Evolutionary conservation across 192 early-diverging fungal species (phyloP).

Genomic region (Entomortierella beljakovae): DNA sequence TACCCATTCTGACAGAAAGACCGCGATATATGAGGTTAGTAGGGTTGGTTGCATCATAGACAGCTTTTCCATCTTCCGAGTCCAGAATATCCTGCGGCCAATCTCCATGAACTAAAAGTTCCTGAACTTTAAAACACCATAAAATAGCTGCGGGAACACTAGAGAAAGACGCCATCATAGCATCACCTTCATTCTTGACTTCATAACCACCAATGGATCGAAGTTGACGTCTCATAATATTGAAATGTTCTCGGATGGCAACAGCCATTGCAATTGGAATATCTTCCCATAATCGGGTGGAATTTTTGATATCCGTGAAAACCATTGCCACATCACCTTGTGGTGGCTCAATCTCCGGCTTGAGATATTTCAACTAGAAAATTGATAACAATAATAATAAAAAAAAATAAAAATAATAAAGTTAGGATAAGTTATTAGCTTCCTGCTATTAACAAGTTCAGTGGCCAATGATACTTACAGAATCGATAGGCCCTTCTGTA

Average conservation of each 20-base stretch:
- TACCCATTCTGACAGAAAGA: conserved; percentile 91
- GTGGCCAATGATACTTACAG: conserved; percentile 48
- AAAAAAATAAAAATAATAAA: neutral
- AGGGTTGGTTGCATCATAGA: conserved; percentile 68
- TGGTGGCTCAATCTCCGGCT: conserved; percentile 86
- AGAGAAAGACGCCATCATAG: conserved; percentile 94
- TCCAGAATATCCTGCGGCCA: conserved; percentile 91
- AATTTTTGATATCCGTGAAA: conserved; percentile 95
- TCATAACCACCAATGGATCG: conserved; percentile 91
- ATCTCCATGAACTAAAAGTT: conserved; percentile 80
- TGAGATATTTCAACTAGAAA: conserved; percentile 55
- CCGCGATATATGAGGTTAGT: conserved; percentile 80
- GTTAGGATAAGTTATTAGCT: neutral
- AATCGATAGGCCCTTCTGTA: conserved; percentile 66
- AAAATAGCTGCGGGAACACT: conserved; percentile 82
- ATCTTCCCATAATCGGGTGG: conserved; percentile 90
- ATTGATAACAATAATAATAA: neutral
- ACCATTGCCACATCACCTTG: conserved; percentile 86
- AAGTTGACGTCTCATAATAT: conserved; percentile 84
- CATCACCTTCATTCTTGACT: conserved; percentile 95
- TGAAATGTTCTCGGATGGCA: conserved; percentile 88
- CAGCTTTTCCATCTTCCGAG: conserved; percentile 77
- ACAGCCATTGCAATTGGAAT: conserved; percentile 84
- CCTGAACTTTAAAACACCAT: conserved; percentile 90
- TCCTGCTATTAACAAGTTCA: neutral